Conservation (phyloP, 306 rosid genomes). For the Lathyrus aphaca region DNA sequence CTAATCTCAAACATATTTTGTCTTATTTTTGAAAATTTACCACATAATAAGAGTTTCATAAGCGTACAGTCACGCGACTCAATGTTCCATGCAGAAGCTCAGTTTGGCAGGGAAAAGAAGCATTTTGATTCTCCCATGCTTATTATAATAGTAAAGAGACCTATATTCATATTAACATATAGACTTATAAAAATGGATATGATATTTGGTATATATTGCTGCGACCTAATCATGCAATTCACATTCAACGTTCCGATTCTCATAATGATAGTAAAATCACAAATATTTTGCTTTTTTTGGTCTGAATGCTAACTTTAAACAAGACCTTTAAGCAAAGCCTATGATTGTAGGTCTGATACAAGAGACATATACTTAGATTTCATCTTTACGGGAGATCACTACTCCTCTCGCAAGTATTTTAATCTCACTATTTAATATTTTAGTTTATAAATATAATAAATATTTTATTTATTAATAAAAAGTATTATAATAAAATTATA, state of each 20-base stretch:
- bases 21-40: slow-evolving; percentile 3
- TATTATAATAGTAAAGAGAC: not conserved
- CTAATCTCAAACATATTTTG: slow-evolving; percentile 39
- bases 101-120: too few relatives aligned
- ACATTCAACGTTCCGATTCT: slow-evolving; percentile 36
- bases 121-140: slow-evolving; percentile 22
- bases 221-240: slow-evolving; percentile 43
- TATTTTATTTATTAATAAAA: too few relatives aligned
- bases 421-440: too few relatives aligned
- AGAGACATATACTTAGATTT: slow-evolving; percentile 39
- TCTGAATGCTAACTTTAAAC: slow-evolving; percentile 45
- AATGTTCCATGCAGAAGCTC: slow-evolving; percentile 48
- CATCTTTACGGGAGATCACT: slow-evolving; percentile 19
- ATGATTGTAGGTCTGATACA: slow-evolving; percentile 43
- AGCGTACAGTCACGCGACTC: slow-evolving; percentile 25
- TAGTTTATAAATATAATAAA: too few relatives aligned
- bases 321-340: slow-evolving; percentile 15
- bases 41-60: slow-evolving; percentile 4
- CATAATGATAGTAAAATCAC: slow-evolving; percentile 47
- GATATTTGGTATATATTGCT: not conserved
- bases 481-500: too few relatives aligned
- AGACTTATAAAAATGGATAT: too few relatives aligned
- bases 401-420: too few relatives aligned
- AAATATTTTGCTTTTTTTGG: slow-evolving; percentile 26
- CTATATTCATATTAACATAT: too few relatives aligned